These are phyloP conservation scores for Claviceps purpurea DNA, from an alignment of 2,329 filamentous ascomycete species.

Conservation along the genomic window DNA sequence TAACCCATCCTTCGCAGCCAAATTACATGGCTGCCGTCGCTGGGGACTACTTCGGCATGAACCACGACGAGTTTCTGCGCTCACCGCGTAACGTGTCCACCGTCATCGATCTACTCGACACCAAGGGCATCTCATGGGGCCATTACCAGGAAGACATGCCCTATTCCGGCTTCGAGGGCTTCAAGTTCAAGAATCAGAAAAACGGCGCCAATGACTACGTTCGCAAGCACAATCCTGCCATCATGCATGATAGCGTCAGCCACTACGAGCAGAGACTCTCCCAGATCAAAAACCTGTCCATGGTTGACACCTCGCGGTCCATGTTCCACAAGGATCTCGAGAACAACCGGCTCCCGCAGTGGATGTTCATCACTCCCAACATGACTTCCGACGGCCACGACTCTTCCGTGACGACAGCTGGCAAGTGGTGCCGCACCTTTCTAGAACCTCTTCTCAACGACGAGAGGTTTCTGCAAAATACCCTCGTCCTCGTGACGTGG, in stretches of 20 bases:
- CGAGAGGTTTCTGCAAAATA: conserved; percentile 60
- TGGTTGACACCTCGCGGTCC: conserved; percentile 27
- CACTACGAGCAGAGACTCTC: conserved; percentile 44
- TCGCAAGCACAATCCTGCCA: conserved; percentile 62
- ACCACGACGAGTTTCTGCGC: conserved; percentile 51
- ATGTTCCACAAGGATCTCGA: conserved; percentile 55
- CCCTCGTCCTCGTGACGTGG: conserved; percentile 63
- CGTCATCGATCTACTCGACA: conserved; percentile 55
- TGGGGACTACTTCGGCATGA: conserved; percentile 62
- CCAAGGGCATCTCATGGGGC: conserved; percentile 51
- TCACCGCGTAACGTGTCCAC: conserved; percentile 49
- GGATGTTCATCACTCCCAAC: conserved; percentile 59
- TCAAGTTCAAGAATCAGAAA: conserved; percentile 47
- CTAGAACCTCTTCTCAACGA: conserved; percentile 57
- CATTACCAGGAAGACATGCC: conserved; percentile 70
- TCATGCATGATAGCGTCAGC: conserved; percentile 54
- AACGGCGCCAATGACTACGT: conserved; percentile 64
- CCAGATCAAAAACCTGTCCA: conserved; percentile 57
- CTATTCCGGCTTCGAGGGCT: conserved; percentile 58
- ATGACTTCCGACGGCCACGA: conserved; percentile 71
- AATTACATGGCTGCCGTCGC: conserved; percentile 59
- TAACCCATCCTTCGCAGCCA: conserved; percentile 62
- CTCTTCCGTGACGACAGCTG: conserved; percentile 53
- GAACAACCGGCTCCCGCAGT: conserved; percentile 52
- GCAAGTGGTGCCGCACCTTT: conserved; percentile 54